Conservation (phyloP, 23 red algal genomes). For the Gracilaria domingensis region DNA sequence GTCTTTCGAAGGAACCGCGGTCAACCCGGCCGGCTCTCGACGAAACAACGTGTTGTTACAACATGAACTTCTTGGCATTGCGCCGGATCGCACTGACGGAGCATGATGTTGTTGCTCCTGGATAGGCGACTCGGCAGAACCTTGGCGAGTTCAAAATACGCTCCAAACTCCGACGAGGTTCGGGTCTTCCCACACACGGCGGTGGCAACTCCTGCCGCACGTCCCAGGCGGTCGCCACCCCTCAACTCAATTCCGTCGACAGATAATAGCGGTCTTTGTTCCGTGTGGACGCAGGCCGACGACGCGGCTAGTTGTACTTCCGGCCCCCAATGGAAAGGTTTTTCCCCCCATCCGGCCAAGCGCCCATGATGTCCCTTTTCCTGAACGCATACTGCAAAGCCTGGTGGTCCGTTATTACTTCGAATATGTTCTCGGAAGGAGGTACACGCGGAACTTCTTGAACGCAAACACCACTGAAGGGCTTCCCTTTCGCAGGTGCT, state of each 20-base stretch:
- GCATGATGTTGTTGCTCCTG: not conserved
- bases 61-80: constrained; percentile 35
- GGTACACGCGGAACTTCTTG: constrained; percentile 15
- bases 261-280: constrained; percentile 5
- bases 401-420: not conserved
- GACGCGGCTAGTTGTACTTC: too few species aligned
- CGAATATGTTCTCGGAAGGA: not conserved
- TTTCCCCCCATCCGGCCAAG: constrained; percentile 7
- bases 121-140: not conserved
- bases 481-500: not conserved
- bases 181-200: too few species aligned
- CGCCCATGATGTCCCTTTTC: constrained; percentile 26
- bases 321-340: too few species aligned
- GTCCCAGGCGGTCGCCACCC: not conserved
- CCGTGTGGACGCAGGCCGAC: too few species aligned
- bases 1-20: too few species aligned
- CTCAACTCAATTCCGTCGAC: not conserved
- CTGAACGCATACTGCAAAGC: not conserved
- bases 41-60: too few species aligned
- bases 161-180: too few species aligned
- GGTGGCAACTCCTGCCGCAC: not conserved
- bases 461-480: constrained; percentile 3
- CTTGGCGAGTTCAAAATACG: too few species aligned
- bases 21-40: too few species aligned
- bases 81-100: not conserved